Base-by-base conservation (phyloP, 768 basidiomycete genomes). In the Lepiota subincarnata region DNA sequence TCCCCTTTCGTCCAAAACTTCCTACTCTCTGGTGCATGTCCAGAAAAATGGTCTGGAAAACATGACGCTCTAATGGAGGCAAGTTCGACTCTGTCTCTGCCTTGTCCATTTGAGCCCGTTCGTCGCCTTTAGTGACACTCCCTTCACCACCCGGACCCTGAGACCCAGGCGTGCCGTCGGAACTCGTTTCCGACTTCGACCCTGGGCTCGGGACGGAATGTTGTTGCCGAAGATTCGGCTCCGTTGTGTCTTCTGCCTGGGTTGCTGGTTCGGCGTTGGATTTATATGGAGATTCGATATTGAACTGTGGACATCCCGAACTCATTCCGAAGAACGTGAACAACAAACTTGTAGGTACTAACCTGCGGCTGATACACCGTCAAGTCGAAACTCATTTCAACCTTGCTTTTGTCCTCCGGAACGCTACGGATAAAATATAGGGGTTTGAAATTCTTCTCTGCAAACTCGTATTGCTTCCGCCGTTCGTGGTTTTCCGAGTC, bases 331-430 rank as follows among this genome's bases (percentile, higher is more conserved):
- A 24, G 36, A 37, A 39, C 8, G 26, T n/a, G n/a, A n/a, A n/a
- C n/a, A n/a, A n/a, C 26, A 7, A 28, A 4, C 26, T 28, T 36
- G 22, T 20, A 18, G 37, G 24, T 19, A 6, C 64, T 63, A 56
- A 74, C 72, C 64, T 78, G 74, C 6, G 75, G 72, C 62, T 77
- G 76, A 57, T 77, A 79, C 56, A 71, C 65, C 7, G 74, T 76
- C 26, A 78, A 60, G 57, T 79, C 76, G 61, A 79, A 79, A 58
- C 73, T 75, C 78, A 78, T 80, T 61, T 79, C 78, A 43, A 78
- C 69, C 67, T 74, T 78, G 35, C 64, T 67, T 56, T 70, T 75
- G 58, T 76, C 75, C 22, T 64, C 50, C 5, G 67, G 68, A 48
- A 79, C 74, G 48, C 71, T 73, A 56, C 71, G 68, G 28, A 75